A percentile compares a stretch with the other conserved stretches of the same genome.
phyloP scores from a whole-genome alignment of 352 stramenopile genomes.

The Globisporangium heterothallicum region DNA sequence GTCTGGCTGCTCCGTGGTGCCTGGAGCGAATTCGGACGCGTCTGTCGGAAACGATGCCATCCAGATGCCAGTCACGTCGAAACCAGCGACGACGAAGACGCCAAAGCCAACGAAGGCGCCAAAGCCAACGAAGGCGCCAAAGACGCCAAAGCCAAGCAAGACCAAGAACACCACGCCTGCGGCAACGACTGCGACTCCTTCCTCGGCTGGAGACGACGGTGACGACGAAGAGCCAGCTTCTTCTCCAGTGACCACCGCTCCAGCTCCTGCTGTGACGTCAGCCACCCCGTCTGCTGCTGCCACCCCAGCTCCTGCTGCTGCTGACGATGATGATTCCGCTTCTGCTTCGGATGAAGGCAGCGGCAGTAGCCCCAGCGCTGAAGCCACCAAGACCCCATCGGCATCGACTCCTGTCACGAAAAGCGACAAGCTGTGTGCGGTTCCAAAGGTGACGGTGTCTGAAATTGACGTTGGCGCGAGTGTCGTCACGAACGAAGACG shows the following conservation, averaged over 20 bases:
- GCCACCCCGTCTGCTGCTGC: conserved; percentile 1
- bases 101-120: conserved; percentile 3
- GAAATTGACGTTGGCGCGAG: conserved; percentile 32
- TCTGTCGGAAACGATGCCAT: neutral
- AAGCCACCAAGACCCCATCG: conserved; percentile 1
- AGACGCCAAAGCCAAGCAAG: conserved; percentile 5
- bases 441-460: conserved; percentile 30
- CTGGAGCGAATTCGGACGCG: neutral
- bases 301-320: conserved; percentile 1
- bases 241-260: neutral
- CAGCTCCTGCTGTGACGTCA: neutral
- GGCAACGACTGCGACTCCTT: neutral
- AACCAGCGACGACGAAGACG: neutral
- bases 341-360: neutral
- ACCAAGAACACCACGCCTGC: neutral
- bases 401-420: conserved; percentile 9
- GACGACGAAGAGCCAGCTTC: neutral
- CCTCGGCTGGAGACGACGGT: neutral
- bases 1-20: conserved; percentile 3
- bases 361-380: neutral
- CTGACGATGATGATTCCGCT: neutral
- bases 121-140: neutral
- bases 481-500: conserved; percentile 41
- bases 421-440: conserved; percentile 36
- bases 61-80: neutral